Evolutionary conservation across 768 basidiomycete species (phyloP), one percentile per base, ranked within the genome.

Genomic region (Rhizopogon vulgaris): DNA sequence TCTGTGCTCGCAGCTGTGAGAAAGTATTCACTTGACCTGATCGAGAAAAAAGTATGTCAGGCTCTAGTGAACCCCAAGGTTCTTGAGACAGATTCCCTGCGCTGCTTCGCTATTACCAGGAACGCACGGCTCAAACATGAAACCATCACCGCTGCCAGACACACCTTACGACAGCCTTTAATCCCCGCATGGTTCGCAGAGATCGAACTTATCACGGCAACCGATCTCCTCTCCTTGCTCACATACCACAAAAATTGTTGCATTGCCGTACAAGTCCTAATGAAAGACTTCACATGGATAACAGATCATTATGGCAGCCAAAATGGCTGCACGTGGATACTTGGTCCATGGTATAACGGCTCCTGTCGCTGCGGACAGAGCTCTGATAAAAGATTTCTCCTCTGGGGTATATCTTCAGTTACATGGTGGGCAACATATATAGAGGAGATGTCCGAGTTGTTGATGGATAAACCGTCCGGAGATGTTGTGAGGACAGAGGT

Each of bases 21-120:
- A 25, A 66, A 58, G 27, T 63, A 57, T 30, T 50, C 55, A n/a
- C 41, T 62, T 5, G 49, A 52, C 6, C 11, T 45, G 6, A 48
- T 65, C 27, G 56, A 63, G 40, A 49, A 14, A 36, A 62, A 41
- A 11, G 51, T 61, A 24, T 55, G 53, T 4, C 55, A 61, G n/a
- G 53, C 60, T 10, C 51, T 71, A 14, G 48, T 49, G 8, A 52
- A 52, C 41, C 59, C 64, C 1, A 32, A 53, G 6, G 43, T 57
- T 12, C 39, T 63, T 7, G 52, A 63, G 3, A 52, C 22, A 1
- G 61, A 63, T 4, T 54, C 69, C 4, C 18, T 73, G 1, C 56
- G 62, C 3, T 62, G 63, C 7, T 73, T 69, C 48, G 69, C 64
- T 4, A 60, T 72, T 11, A 66, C 70, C 4, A 58, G 56, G 17